Base-by-base conservation (phyloP, 345 rosid species). In the Capsella bursapastoris region DNA sequence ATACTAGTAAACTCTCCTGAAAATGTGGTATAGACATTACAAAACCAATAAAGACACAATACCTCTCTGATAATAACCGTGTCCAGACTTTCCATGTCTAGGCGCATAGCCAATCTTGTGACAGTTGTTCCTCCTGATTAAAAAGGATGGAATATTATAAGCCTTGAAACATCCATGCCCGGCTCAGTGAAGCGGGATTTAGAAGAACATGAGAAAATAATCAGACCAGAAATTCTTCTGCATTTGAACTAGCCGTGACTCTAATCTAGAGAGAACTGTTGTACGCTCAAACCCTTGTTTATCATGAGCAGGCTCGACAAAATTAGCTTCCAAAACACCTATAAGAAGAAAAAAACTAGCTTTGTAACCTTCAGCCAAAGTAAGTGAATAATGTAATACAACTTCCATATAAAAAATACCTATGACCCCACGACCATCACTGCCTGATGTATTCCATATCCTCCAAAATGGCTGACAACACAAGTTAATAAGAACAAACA, bases 211-310 rank as follows among this genome's bases (percentile, higher is more conserved):
- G 25, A 29, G 59, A 71, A 29, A 12, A 49, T 63, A 44, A 64
- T 62, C 86, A 64, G 71, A 93, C 98, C 98, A 93, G 80, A 88
- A 93, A 63, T 15, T 69, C 78, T 93, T 93, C 78, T 93, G 96
- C 92, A 91, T 88, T 63, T 93, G 92, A 69, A 86, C 43, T 60
- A 93, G 86, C 44, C 89, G 84, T 45, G 83, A 55, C 83, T 91
- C 97, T 22, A 93, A 93, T 79, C 92, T 88, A 44, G 97, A 84
- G 79, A 93, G 91, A 78, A 91, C 97, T 28, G 88, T 88, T 27
- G 98, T 93, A 49, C 94, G 90, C 81, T 90, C 96, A 82, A 93
- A 90, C 18, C 97, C 97, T 80, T 93, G 98, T 86, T 93, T 93
- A 82, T 93, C 96, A 81, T 93, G 97, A 72, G 98, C 97, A 70